Evolutionary conservation across 176 grass and related monocot genomes (phyloP), one percentile per base, ranked within the genome.

Genomic region (Poa pratensis): DNA sequence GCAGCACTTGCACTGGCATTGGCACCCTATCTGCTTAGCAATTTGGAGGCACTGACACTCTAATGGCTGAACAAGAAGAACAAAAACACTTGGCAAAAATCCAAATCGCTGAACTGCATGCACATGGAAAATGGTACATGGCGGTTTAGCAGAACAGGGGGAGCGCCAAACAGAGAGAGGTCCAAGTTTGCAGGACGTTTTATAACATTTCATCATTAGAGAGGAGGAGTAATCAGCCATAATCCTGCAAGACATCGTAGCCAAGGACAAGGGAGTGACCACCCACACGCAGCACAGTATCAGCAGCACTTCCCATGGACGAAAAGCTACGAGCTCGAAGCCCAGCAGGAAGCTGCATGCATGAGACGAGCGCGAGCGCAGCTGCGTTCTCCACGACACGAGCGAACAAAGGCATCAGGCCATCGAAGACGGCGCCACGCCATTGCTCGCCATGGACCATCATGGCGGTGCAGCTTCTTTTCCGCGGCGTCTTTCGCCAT

Each of bases 381-480:
- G 22, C 58, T 1, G 61, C 39, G 22, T 20, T 22, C 34, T 66
- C n/a, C 22, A 26, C 12, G 77, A 4, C 69, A 28, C 22, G 39
- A 24, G 13, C 39, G 37, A 26, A 34, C 73, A 54, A 69, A 24
- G 43, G 43, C 81, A 28, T 39, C 58, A 10, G 54, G 35, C 23
- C 74, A 28, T 34, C 16, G 34, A 6, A 71, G 75, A 67, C 50
- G 80, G 86, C 17, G 67, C 70, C 75, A 69, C 58, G 53, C 13
- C 58, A 30, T 60, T 5, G 42, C 42, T 43, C 42, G 53, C 12
- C 59, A 30, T 71, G 86, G 71, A 74, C 46, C 72, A 50, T 74
- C 45, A 22, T 22, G 2, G 84, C 30, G 32, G 62, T 69, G 89
- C 75, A 39, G 85, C 75, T 87, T 87, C 89, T 87, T 87, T 90